These are phyloP conservation scores for Pleurotus giganteus DNA, from an alignment of 768 basidiomycete species.

Conservation along the genomic window DNA sequence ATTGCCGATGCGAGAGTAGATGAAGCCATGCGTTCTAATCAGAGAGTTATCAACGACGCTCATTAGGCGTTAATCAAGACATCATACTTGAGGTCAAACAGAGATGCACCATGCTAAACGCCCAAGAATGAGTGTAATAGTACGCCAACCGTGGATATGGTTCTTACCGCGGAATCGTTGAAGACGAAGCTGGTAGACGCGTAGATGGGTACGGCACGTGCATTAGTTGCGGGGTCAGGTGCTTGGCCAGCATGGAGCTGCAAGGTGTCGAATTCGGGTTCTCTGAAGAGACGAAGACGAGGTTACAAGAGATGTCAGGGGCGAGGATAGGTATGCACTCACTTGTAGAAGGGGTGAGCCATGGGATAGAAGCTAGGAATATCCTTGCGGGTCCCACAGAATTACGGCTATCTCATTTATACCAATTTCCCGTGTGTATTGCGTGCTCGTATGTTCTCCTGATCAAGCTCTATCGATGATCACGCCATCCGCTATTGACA, in stretches of 20 bases:
- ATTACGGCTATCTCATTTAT: background rate
- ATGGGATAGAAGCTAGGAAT: conserved; percentile 15
- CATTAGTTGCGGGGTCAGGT: conserved; percentile 62
- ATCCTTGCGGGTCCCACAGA: background rate
- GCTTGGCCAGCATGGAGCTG: conserved; percentile 77
- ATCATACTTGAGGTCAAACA: conserved; percentile 58
- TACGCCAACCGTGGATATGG: background rate
- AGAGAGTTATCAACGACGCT: background rate
- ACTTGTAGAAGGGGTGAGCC: conserved; percentile 39
- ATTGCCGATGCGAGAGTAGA: conserved; percentile 69
- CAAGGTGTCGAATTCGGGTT: conserved; percentile 76
- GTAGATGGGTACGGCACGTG: conserved; percentile 79
- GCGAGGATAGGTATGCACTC: conserved; percentile 1
- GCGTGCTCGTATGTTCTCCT: background rate
- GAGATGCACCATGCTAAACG: conserved; percentile 63
- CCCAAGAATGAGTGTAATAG: background rate
- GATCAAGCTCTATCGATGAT: background rate
- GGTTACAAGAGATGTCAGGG: background rate
- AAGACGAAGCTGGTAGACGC: conserved; percentile 72
- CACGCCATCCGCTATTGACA: conserved; percentile 4
- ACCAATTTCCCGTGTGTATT: background rate
- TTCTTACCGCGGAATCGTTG: conserved; percentile 61
- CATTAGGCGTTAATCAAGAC: background rate
- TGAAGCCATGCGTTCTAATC: conserved; percentile 50
- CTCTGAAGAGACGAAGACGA: conserved; percentile 28